Base-by-base conservation (phyloP, 306 rosid species). In the Lathyrus tuberosus region DNA sequence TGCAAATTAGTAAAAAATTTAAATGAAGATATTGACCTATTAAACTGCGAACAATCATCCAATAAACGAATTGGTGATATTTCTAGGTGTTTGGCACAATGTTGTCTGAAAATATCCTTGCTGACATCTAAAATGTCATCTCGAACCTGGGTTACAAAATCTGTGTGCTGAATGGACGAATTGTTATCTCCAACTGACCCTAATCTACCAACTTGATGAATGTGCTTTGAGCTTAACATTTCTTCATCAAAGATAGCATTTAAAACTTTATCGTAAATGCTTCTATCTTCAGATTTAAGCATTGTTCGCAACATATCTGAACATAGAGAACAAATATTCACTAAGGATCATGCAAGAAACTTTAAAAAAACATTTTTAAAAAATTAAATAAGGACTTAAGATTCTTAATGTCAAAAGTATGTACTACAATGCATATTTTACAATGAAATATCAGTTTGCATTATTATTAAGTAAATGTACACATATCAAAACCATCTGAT, bases 41-140 rank as follows among this genome's bases (percentile, higher is more conserved):
- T 85, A 65, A 85, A 81, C 74, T 86, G 87, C 37, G 83, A 88
- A 72, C 83, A 82, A 71, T 85, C 94, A 70, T 88, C 96, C 83
- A 88, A 79, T 76, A 93, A 85, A 67, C 69, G 84, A 80, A 88
- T 80, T 40, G 96, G 71, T 47, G 85, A 79, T 76, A 88, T 79
- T 84, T 90, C 97, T 59, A 90, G 86, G 75, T 73, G 98, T 78
- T 81, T 86, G 22, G 98, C 97, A 81, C 98, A 86, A 78, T 90
- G 98, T 63, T 80, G 87, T 62, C 86, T 84, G 80, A 94, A 94
- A 63, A 85, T 78, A 69, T 90, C 92, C 79, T 85, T 88, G 71
- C 84, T 70, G 54, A 71, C 71, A 54, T 94, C 97, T 75, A 84
- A 76, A 61, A 90, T 88, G 80, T 84, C 82, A 84, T 94, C 98